Percentiles rank a stretch among this genome's conserved stretches.
Conservation (phyloP, 495 filamentous ascomycete species). For the Aspergillus bridgeri region DNA sequence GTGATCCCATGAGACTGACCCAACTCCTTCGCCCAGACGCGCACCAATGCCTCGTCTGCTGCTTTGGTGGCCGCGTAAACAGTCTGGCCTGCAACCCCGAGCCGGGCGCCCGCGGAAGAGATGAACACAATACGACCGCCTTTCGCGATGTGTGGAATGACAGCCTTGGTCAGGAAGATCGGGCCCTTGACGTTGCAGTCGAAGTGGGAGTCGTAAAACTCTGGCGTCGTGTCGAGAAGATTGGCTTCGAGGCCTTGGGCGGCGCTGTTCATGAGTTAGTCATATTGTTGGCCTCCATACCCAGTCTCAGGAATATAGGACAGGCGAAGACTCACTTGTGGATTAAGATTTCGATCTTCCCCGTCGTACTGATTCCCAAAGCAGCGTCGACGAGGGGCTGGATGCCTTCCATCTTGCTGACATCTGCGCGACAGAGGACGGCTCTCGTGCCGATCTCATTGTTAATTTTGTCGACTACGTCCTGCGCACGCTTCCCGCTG, state of each 20-base stretch:
- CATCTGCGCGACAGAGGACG: conserved; percentile 45
- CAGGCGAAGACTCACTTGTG: conserved; percentile 61
- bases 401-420: conserved; percentile 39
- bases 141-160: conserved; percentile 9
- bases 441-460: conserved; percentile 39
- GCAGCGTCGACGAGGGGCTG: conserved; percentile 38
- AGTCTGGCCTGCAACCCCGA: conserved; percentile 13
- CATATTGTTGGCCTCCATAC: too few species aligned
- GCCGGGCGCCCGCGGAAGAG: conserved; percentile 6
- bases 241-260: conserved; percentile 45
- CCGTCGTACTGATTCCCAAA: conserved; percentile 34
- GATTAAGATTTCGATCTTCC: conserved; percentile 66
- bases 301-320: too few species aligned
- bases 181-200: conserved; percentile 18
- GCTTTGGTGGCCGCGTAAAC: conserved; percentile 18
- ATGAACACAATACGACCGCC: conserved; percentile 7
- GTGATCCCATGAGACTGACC: conserved; percentile 18
- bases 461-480: conserved; percentile 45
- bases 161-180: conserved; percentile 22
- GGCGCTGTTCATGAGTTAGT: conserved; percentile 29
- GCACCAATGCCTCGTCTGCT: conserved; percentile 20
- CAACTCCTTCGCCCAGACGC: conserved; percentile 26
- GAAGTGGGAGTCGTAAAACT: conserved; percentile 18
- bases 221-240: conserved; percentile 36
- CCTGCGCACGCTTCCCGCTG: conserved; percentile 31